Conservation (phyloP, 148 eudicot genomes). For the Vaccinium corymbosum region DNA sequence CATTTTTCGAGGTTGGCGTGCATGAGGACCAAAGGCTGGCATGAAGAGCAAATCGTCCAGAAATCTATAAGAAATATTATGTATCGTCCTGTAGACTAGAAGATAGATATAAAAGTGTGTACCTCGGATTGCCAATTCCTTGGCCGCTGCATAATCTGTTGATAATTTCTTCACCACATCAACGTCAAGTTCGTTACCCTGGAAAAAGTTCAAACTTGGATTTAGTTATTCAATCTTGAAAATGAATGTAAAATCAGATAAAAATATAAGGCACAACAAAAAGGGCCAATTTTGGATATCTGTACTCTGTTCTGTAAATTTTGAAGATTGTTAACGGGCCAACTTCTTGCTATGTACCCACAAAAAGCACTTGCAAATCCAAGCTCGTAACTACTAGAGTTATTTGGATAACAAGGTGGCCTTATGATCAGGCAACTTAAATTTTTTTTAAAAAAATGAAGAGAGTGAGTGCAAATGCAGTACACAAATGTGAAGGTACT, state of each 20-base stretch:
- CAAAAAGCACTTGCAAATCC: not conserved
- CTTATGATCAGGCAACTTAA: not conserved
- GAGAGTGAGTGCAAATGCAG: not conserved
- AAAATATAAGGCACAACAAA: not conserved
- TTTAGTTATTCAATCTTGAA: conserved; percentile 5
- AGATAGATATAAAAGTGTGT: conserved; percentile 1
- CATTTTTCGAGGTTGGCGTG: not conserved
- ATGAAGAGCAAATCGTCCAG: not conserved
- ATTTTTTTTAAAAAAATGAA: not conserved
- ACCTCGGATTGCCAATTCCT: conserved; percentile 67
- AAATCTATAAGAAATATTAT: not conserved
- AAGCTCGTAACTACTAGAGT: not conserved
- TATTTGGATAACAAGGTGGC: not conserved
- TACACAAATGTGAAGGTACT: not conserved
- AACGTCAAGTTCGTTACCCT: conserved; percentile 77
- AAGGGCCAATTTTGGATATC: not conserved
- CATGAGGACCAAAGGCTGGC: not conserved
- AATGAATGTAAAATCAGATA: not conserved
- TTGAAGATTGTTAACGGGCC: not conserved
- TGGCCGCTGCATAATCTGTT: conserved; percentile 60
- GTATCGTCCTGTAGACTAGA: not conserved
- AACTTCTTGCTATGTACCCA: not conserved
- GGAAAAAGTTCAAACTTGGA: conserved; percentile 7
- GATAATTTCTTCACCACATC: conserved; percentile 48
- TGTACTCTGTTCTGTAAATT: not conserved